Conservation (phyloP, 2,329 filamentous ascomycete species). For the Aureobasidium sp. region DNA sequence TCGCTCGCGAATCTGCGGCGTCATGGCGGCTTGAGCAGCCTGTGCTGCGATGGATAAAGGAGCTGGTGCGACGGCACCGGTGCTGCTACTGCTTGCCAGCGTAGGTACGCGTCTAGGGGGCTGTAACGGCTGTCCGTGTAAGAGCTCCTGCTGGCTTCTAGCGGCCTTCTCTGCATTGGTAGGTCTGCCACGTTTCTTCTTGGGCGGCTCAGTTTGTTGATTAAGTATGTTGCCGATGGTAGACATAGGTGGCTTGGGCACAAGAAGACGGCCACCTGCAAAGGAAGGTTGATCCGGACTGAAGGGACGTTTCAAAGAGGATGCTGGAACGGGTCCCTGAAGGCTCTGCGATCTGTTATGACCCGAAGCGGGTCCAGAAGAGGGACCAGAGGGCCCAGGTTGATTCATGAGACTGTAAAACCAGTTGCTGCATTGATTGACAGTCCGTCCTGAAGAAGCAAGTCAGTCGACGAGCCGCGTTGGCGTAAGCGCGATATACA, state of each 20-base stretch:
- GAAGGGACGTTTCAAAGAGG: slow-evolving; percentile 21
- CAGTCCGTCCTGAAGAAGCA: slow-evolving; percentile 24
- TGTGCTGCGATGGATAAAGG: not conserved
- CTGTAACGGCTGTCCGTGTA: slow-evolving; percentile 31
- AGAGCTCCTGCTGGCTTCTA: slow-evolving; percentile 33
- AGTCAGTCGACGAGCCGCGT: not conserved
- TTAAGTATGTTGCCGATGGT: slow-evolving; percentile 1
- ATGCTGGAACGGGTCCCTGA: not conserved
- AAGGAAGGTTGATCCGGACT: slow-evolving; percentile 19
- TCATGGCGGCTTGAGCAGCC: slow-evolving; percentile 4
- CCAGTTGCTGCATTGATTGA: slow-evolving; percentile 24
- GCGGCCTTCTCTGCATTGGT: slow-evolving; percentile 39
- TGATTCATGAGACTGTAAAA: slow-evolving; percentile 16
- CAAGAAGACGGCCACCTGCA: slow-evolving; percentile 34
- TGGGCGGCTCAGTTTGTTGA: slow-evolving; percentile 19
- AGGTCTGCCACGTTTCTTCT: slow-evolving; percentile 40
- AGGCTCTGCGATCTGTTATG: slow-evolving; percentile 13
- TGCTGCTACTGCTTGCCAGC: not conserved
- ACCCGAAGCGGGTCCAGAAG: not conserved
- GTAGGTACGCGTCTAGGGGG: slow-evolving; percentile 12
- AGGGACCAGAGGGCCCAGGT: not conserved
- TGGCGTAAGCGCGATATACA: slow-evolving; percentile 16
- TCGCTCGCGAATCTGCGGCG: not conserved
- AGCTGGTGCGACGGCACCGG: not conserved
- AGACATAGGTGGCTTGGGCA: slow-evolving; percentile 30